phyloP scores from a whole-genome alignment of 805 yeast species.

The Starmerella stellata region DNA sequence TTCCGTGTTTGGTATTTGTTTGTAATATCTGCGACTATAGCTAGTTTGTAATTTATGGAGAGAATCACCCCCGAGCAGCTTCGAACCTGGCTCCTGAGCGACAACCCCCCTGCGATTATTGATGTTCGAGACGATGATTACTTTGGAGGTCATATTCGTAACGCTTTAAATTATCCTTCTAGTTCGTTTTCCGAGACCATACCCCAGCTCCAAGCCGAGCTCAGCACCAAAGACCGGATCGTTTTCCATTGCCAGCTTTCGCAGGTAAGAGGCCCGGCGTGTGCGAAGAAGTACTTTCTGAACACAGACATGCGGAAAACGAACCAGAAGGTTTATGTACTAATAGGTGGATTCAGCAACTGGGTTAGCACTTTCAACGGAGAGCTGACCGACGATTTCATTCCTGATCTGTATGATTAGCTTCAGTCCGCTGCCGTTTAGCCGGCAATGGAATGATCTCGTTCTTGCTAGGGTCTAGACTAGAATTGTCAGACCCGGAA shows the following conservation, averaged over 20 bases:
- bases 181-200: conserved; percentile 27
- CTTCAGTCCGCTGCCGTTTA: conserved; percentile 1
- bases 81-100: conserved; percentile 18
- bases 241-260: conserved; percentile 84
- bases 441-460: not conserved
- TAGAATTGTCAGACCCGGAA: conserved; percentile 3
- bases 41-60: no score
- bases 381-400: conserved; percentile 47
- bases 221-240: conserved; percentile 31
- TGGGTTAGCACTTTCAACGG: conserved; percentile 67
- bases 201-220: conserved; percentile 25
- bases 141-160: conserved; percentile 54
- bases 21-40: no score
- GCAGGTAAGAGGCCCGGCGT: conserved; percentile 81
- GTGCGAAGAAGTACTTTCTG: conserved; percentile 45
- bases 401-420: conserved; percentile 24
- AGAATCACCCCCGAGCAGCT: conserved; percentile 18
- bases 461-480: no score
- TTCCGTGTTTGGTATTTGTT: no score
- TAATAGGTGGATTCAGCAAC: conserved; percentile 66
- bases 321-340: conserved; percentile 41
- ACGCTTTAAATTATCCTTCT: conserved; percentile 41
- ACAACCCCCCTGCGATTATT: conserved; percentile 30
- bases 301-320: conserved; percentile 12
- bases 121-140: conserved; percentile 79